Evolutionary conservation across 495 filamentous ascomycete genomes (phyloP).

Genomic region (Jackrogersella multiformis): DNA sequence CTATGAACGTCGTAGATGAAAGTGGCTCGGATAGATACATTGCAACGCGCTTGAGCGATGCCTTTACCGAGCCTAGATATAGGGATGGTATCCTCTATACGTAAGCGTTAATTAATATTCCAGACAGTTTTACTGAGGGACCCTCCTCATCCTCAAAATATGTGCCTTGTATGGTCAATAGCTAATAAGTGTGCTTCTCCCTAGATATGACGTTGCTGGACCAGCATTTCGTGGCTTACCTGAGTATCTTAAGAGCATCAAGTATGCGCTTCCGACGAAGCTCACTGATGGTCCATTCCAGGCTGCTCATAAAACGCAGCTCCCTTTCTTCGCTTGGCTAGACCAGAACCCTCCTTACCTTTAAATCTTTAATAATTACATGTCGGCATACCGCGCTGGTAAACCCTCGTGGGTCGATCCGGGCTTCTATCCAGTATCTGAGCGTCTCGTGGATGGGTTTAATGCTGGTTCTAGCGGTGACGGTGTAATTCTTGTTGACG

Average conservation of each 20-base stretch:
- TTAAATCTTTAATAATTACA: slow-evolving; percentile 60
- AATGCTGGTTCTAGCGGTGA: background rate
- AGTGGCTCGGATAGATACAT: slow-evolving; percentile 56
- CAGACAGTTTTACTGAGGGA: background rate
- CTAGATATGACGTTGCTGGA: slow-evolving; percentile 25
- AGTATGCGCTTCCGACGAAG: slow-evolving; percentile 38
- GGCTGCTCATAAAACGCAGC: slow-evolving; percentile 43
- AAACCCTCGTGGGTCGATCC: slow-evolving; percentile 62
- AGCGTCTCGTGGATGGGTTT: slow-evolving; percentile 49
- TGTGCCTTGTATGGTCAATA: background rate
- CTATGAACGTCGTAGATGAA: slow-evolving; percentile 60
- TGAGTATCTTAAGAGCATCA: slow-evolving; percentile 40
- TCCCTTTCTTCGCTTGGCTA: slow-evolving; percentile 44
- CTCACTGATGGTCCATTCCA: slow-evolving; percentile 45
- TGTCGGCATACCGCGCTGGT: slow-evolving; percentile 60
- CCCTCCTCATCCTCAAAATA: background rate
- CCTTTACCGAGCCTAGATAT: slow-evolving; percentile 49
- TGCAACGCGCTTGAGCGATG: slow-evolving; percentile 54
- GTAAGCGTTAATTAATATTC: slow-evolving; percentile 37
- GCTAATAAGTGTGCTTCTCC: background rate
- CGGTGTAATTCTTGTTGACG: slow-evolving; percentile 12
- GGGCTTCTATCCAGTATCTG: slow-evolving; percentile 59
- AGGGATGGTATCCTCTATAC: slow-evolving; percentile 41
- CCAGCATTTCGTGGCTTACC: slow-evolving; percentile 30
- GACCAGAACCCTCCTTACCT: slow-evolving; percentile 36